Percentiles rank a stretch among this genome's conserved stretches.
These are phyloP conservation scores for Phytophthora aleatoria DNA, from an alignment of 352 stramenopile genomes.

Conservation along the genomic window DNA sequence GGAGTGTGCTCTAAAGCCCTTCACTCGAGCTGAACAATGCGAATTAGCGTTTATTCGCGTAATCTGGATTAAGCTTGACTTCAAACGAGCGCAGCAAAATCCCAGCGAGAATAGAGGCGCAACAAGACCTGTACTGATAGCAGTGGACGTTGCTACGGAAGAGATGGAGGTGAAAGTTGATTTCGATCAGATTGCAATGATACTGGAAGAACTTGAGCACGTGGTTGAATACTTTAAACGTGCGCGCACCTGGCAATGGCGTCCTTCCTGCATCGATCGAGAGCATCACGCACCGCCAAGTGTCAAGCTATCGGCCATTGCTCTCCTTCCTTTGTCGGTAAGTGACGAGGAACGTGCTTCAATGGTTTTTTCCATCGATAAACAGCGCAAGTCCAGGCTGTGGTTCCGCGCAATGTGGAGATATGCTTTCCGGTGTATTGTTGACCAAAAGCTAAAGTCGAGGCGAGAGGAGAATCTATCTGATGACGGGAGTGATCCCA, in stretches of 20 bases:
- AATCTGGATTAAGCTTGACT: constrained; percentile 72
- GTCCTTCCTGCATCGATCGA: constrained; percentile 60
- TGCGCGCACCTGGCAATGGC: constrained; percentile 38
- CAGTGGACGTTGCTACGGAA: constrained; percentile 66
- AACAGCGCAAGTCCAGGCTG: constrained; percentile 38
- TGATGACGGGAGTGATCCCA: constrained; percentile 4
- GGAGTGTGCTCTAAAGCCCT: constrained; percentile 33
- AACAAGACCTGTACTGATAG: constrained; percentile 25
- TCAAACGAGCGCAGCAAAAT: constrained; percentile 27
- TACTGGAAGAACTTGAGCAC: constrained; percentile 50
- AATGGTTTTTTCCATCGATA: constrained; percentile 27
- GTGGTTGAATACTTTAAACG: constrained; percentile 45
- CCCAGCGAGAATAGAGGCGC: not conserved
- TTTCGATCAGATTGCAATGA: constrained; percentile 56
- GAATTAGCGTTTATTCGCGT: constrained; percentile 57
- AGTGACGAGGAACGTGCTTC: constrained; percentile 17
- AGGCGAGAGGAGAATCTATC: not conserved
- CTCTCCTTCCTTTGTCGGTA: constrained; percentile 44
- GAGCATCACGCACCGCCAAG: constrained; percentile 38
- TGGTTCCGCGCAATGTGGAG: constrained; percentile 78
- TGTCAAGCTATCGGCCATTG: constrained; percentile 33
- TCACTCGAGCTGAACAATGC: constrained; percentile 35
- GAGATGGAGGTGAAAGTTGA: constrained; percentile 57
- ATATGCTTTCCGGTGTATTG: constrained; percentile 58
- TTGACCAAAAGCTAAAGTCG: constrained; percentile 35